Percentiles rank a stretch among this genome's conserved stretches.
Evolutionary conservation across 371 early-diverging fungal genomes (phyloP).

Genomic region (Rhizopus delemar): DNA sequence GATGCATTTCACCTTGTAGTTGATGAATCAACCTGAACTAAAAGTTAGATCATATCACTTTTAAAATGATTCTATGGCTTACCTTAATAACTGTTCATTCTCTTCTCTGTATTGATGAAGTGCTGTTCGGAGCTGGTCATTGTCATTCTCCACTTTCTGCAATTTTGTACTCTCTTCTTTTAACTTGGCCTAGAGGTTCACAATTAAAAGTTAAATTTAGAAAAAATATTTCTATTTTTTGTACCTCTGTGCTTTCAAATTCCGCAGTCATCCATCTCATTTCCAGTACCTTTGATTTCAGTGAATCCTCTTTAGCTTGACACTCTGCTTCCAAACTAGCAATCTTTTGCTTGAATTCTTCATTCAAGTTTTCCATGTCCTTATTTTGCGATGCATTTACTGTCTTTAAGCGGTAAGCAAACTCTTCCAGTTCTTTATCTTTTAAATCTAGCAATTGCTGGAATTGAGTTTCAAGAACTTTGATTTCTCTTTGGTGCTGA

Average conservation of each 20-base stretch:
- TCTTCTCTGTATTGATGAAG: constrained; percentile 35
- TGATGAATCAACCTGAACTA: constrained; percentile 37
- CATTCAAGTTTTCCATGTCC: constrained; percentile 42
- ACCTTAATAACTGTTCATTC: constrained; percentile 54
- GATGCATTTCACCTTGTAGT: constrained; percentile 44
- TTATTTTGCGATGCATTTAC: constrained; percentile 41
- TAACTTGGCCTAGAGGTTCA: constrained; percentile 33
- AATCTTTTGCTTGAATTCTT: constrained; percentile 37
- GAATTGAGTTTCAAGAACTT: constrained; percentile 44
- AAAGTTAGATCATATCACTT: not conserved
- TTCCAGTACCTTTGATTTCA: constrained; percentile 47
- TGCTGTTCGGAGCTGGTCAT: constrained; percentile 28
- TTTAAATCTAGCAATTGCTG: constrained; percentile 46
- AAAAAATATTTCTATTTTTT: constrained; percentile 2
- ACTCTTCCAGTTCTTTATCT: constrained; percentile 46
- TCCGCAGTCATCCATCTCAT: constrained; percentile 47
- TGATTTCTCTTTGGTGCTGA: constrained; percentile 50
- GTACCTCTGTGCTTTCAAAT: constrained; percentile 53
- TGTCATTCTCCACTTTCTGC: constrained; percentile 35
- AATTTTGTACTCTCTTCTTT: constrained; percentile 34
- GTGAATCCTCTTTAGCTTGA: constrained; percentile 32
- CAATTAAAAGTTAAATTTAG: constrained; percentile 1
- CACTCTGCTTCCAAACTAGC: constrained; percentile 30
- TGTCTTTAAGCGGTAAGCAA: constrained; percentile 43
- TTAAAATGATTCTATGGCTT: not conserved